Conservation (phyloP, 2,329 filamentous ascomycete genomes). For the Epichloe brachyelytri region DNA sequence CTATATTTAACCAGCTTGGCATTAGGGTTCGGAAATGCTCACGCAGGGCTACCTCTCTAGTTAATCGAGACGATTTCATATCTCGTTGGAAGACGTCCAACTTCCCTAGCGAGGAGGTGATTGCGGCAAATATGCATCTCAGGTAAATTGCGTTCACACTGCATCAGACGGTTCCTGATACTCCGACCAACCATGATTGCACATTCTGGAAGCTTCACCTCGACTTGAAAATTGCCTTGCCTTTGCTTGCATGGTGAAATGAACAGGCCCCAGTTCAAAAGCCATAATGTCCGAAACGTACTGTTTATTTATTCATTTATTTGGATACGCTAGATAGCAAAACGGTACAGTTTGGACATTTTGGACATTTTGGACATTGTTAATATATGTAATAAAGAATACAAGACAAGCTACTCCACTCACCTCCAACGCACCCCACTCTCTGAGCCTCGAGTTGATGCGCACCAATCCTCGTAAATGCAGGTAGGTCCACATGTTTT, state of each 20-base stretch:
- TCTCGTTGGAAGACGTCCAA: constrained; percentile 66
- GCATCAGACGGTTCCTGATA: neutral
- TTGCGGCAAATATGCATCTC: constrained; percentile 22
- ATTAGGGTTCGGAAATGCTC: neutral
- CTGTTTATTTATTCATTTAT: no score
- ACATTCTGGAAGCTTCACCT: neutral
- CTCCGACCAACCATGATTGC: neutral
- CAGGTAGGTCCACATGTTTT: neutral
- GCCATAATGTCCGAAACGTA: no score
- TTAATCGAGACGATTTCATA: constrained; percentile 68
- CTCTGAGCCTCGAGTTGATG: neutral
- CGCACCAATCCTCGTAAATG: neutral
- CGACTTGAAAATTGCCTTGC: no score
- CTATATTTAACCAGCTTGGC: neutral
- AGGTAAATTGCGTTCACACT: constrained; percentile 4
- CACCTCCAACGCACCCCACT: no score
- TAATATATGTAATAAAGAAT: no score
- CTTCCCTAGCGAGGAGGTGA: constrained; percentile 34
- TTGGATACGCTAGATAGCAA: no score
- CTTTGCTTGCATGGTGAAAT: no score
- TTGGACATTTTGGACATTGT: no score
- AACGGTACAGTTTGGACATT: no score
- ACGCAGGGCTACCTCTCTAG: constrained; percentile 25
- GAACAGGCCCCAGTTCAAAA: no score
- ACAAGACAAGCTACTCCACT: no score